phyloP scores from a whole-genome alignment of 164 flowering plant species.

The Vitis cinerea region DNA sequence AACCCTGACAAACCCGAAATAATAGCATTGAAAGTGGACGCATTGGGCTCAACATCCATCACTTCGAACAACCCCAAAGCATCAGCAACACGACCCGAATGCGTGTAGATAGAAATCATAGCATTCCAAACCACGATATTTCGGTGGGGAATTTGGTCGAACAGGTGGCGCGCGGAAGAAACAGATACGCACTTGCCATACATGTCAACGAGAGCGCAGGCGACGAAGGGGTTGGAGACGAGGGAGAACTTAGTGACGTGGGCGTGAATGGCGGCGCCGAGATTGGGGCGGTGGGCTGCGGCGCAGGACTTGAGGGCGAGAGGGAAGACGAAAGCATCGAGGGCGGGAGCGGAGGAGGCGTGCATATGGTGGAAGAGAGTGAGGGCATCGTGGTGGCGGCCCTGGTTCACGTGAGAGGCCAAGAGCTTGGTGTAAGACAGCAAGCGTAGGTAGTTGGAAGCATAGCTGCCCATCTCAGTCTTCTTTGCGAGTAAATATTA shows the following conservation, averaged over 20 bases:
- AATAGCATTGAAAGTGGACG: constrained; percentile 58
- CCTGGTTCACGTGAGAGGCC: constrained; percentile 48
- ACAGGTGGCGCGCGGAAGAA: constrained; percentile 46
- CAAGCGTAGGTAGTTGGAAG: constrained; percentile 37
- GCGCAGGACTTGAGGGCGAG: constrained; percentile 73
- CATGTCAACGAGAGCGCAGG: constrained; percentile 56
- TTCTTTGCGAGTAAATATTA: too few relatives aligned
- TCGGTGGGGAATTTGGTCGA: constrained; percentile 58
- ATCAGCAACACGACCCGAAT: constrained; percentile 12
- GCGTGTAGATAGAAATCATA: constrained; percentile 50
- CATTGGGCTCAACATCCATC: constrained; percentile 55
- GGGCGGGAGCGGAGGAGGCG: constrained; percentile 35
- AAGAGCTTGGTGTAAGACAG: constrained; percentile 53
- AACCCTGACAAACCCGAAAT: constrained; percentile 39
- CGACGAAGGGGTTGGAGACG: constrained; percentile 52
- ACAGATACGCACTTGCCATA: constrained; percentile 60
- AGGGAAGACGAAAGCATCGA: constrained; percentile 64
- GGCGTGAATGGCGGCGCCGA: constrained; percentile 58
- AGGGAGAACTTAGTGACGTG: constrained; percentile 34
- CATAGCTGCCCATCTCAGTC: too few relatives aligned
- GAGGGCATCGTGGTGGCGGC: constrained; percentile 50
- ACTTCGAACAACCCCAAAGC: constrained; percentile 45
- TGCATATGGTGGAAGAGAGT: constrained; percentile 49
- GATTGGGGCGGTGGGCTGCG: constrained; percentile 33
- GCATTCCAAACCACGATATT: constrained; percentile 68